Evolutionary conservation across 176 grass and related monocot species (phyloP), one percentile per base, ranked within the genome.

Genomic region (Cymbopogon citratus): DNA sequence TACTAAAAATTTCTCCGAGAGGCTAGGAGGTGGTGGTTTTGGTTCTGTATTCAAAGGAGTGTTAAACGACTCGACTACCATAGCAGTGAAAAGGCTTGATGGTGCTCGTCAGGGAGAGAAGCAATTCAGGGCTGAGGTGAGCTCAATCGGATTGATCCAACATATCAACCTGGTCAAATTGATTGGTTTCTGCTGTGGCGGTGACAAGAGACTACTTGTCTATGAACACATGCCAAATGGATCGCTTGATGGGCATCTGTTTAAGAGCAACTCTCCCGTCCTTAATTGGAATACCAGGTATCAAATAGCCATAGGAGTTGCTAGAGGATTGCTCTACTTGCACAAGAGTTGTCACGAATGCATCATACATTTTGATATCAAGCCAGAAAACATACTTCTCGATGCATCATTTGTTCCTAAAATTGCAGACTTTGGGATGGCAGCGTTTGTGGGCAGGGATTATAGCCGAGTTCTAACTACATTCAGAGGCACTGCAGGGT

Each of bases 301-400:
- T 45, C 19, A 79, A 25, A 85, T 93, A 41, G 71, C 59, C 1
- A 18, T 86, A 25, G 88, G 85, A 67, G 57, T 75, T 63, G 88
- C 75, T 3, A 91, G 82, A 88, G 88, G 91, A 72, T 68, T 90
- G 31, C 80, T 75, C 34, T 93, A 90, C 63, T 45, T 93, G 64
- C 85, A 93, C 45, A 67, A 86, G n/a, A 77, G 90, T 75, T 94
- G 92, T 15, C 56, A 11, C 0, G 61, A 94, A 5, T 89, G 83
- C 77, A 94, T 91, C 46, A 87, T 94, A 66, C 92, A 89, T 13
- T 94, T 81, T 19, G 89, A 94, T 64, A 83, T 91, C 59, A 94
- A 94, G 61, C 92, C 48, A 28, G 71, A 82, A 62, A 87, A 87
- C 16, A 77, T 87, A 62, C 79, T 87, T 12, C 63, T 82, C 0